Evolutionary conservation across 148 eudicot genomes (phyloP), one percentile per base, ranked within the genome.

Genomic region (Fagopyrum tataricum): DNA sequence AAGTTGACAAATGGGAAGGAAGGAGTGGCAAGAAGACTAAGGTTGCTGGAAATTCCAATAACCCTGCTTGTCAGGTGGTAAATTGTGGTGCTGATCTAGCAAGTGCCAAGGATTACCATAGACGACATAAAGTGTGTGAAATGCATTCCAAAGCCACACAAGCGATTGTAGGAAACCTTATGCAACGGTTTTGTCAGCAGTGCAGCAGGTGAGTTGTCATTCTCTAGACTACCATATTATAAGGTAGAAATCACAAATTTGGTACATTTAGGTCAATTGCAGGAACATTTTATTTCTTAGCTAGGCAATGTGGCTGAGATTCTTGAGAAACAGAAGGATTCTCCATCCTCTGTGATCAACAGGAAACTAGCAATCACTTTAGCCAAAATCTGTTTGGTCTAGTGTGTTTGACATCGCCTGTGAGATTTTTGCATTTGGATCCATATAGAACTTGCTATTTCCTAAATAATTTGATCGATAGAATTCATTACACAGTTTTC

Each of bases 151-250:
- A 94, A 87, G 96, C 91, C 23, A 81, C 56, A 26, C 77, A 80
- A 70, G 96, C 87, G 24, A 39, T 88, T 77, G 98, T 94, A 20
- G 88, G 88, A 42, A 88, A 83, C 78, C 80, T 80, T 62, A 75
- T 83, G 86, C 97, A 94, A 76, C 84, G 98, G 72, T 94, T 94
- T 74, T 94, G 98, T 81, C 98, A 94, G 86, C 98, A 94, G 84
- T 94, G 98, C 80, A 94, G 98, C 85, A 89, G 93, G 93, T 89
- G 51, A 72, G 78, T 75, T 40, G 17, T 76, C 17, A 13, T 70
- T 70, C 37, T 42, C 44, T 9, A 20, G 72, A 43, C 10, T 44
- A 70, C 14, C 72, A 18, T 23, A 12, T 70, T 18, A 43, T 70
- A 20, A 43, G n/a, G 15, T 64, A 39, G 13, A 62, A 37, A n/a